phyloP scores from a whole-genome alignment of 2,329 filamentous ascomycete genomes.

The Alternaria ethzedia region DNA sequence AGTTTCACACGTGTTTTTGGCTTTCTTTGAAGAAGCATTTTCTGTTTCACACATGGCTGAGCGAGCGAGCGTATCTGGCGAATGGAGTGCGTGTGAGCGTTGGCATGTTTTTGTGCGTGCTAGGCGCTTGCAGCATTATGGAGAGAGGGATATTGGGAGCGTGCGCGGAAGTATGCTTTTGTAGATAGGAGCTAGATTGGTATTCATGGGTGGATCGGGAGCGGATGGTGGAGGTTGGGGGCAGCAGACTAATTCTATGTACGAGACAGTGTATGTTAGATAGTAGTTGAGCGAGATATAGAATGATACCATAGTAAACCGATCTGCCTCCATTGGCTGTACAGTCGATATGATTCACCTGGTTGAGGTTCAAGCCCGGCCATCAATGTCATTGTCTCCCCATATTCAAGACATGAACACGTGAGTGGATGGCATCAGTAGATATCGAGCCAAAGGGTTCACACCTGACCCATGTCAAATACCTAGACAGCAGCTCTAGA shows the following conservation, averaged over 20 bases:
- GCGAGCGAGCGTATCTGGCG: background rate
- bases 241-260: background rate
- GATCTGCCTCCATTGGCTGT: accelerated
- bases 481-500: background rate
- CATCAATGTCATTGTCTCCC: background rate
- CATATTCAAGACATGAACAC: background rate
- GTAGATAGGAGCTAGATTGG: background rate
- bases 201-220: background rate
- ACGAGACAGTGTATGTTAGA: background rate
- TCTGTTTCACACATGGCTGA: background rate
- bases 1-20: constrained; percentile 4
- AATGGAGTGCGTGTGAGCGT: background rate
- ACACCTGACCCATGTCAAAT: background rate
- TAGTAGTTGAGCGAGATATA: background rate
- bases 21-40: background rate
- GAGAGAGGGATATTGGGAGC: background rate
- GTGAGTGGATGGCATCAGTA: background rate
- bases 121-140: background rate
- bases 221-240: background rate
- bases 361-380: accelerated
- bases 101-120: background rate
- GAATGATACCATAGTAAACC: constrained; percentile 3
- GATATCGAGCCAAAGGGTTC: background rate
- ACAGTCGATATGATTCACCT: background rate
- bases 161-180: background rate